phyloP scores from a whole-genome alignment of 306 rosid species.

The Fragaria nilgerrensis region DNA sequence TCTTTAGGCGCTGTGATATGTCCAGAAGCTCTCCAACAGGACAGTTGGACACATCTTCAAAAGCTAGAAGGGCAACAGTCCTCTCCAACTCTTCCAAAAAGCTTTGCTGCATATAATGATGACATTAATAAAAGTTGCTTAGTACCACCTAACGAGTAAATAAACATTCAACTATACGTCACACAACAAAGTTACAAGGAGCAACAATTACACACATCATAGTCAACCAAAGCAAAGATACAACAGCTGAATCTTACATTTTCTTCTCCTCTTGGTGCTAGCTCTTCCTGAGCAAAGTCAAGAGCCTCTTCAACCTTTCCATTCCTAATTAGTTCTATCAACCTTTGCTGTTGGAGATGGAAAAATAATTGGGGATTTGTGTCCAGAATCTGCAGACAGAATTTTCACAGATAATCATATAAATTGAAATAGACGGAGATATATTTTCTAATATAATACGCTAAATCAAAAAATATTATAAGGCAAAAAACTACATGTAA shows the following conservation, averaged over 20 bases:
- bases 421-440: neutral
- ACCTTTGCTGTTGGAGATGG: conserved; percentile 89
- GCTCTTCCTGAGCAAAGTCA: conserved; percentile 97
- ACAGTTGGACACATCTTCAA: conserved; percentile 86
- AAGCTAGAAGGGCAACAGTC: conserved; percentile 93
- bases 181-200: neutral
- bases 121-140: neutral
- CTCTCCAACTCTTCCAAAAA: conserved; percentile 95
- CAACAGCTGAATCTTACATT: conserved; percentile 49
- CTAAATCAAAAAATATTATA: neutral
- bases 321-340: conserved; percentile 85
- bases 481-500: neutral
- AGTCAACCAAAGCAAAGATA: conserved; percentile 17
- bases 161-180: neutral
- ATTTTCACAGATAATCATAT: neutral
- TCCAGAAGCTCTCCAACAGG: conserved; percentile 95
- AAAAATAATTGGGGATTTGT: conserved; percentile 93
- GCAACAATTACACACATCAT: neutral
- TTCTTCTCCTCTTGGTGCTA: conserved; percentile 98
- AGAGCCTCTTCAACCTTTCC: conserved; percentile 94
- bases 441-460: neutral
- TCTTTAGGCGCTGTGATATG: conserved; percentile 91
- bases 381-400: conserved; percentile 78
- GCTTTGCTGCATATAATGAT: conserved; percentile 57
- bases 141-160: conserved; percentile 3